Evolutionary conservation across 2,329 filamentous ascomycete species (phyloP).

Genomic region (Sclerotinia subarctica): DNA sequence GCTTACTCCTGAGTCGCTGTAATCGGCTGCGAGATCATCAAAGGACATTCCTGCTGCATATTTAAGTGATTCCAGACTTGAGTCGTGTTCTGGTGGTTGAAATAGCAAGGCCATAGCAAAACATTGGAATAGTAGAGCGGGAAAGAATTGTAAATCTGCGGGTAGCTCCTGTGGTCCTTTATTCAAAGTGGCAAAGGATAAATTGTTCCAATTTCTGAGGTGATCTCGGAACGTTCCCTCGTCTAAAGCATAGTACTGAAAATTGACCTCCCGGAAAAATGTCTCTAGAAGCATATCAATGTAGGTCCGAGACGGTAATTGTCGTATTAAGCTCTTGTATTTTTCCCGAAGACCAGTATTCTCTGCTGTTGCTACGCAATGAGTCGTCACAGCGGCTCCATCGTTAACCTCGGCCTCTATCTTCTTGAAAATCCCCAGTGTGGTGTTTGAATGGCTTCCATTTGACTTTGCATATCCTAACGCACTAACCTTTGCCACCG

Average conservation of each 20-base stretch:
- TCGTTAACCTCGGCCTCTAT: constrained; percentile 48
- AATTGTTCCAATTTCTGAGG: constrained; percentile 52
- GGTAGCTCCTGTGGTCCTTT: constrained; percentile 50
- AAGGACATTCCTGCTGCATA: constrained; percentile 58
- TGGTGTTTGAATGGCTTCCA: constrained; percentile 48
- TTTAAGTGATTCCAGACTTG: constrained; percentile 54
- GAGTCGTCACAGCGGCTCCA: constrained; percentile 25
- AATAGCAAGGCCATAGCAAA: constrained; percentile 54
- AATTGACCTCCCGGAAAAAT: constrained; percentile 58
- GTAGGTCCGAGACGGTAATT: constrained; percentile 53
- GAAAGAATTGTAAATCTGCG: constrained; percentile 54
- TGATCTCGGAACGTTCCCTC: constrained; percentile 50
- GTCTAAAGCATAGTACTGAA: constrained; percentile 57
- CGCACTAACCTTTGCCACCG: constrained; percentile 33
- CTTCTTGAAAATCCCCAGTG: constrained; percentile 53
- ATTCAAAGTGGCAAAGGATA: constrained; percentile 51
- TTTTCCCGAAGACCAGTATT: constrained; percentile 49
- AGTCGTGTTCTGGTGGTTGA: constrained; percentile 47
- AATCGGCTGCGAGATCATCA: constrained; percentile 58
- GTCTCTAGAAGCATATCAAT: constrained; percentile 53
- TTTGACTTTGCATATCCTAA: constrained; percentile 53
- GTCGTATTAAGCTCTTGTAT: constrained; percentile 57
- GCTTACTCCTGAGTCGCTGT: constrained; percentile 55
- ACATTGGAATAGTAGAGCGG: constrained; percentile 58
- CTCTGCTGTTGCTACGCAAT: constrained; percentile 34